Evolutionary conservation across 176 grass and related monocot species (phyloP).

Genomic region (Saccharum spontaneum): DNA sequence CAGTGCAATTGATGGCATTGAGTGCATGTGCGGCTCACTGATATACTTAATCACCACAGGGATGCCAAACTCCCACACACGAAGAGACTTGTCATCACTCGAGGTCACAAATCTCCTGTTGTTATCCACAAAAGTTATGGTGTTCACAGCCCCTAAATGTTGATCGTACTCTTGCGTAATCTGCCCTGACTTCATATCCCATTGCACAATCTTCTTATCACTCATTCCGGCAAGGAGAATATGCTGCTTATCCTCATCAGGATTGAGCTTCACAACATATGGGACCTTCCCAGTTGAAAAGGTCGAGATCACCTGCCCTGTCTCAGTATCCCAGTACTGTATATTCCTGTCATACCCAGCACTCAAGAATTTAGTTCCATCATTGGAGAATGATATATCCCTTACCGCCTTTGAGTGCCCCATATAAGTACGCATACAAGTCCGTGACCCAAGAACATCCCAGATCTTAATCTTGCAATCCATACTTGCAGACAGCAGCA

Average conservation of each 20-base stretch:
- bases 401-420: constrained; percentile 96
- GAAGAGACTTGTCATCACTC: constrained; percentile 92
- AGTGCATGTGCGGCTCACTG: constrained; percentile 98
- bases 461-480: constrained; percentile 99
- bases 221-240: constrained; percentile 99
- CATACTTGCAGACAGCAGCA: constrained; percentile 91
- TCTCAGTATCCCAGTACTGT: constrained; percentile 99
- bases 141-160: constrained; percentile 91
- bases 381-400: constrained; percentile 94
- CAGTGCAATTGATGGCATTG: constrained; percentile 85
- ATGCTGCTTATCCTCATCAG: constrained; percentile 98
- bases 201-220: constrained; percentile 99
- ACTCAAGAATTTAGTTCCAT: constrained; percentile 93
- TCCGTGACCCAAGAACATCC: constrained; percentile 80
- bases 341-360: constrained; percentile 95
- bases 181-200: constrained; percentile 94
- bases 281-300: constrained; percentile 95
- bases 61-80: constrained; percentile 97
- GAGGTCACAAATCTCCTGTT: constrained; percentile 98
- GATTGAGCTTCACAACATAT: constrained; percentile 94
- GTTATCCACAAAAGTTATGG: constrained; percentile 97
- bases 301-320: constrained; percentile 94
- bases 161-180: constrained; percentile 99
- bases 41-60: constrained; percentile 99
- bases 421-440: constrained; percentile 97